Base-by-base conservation (phyloP, 2,329 filamentous ascomycete genomes). In the Talaromyces rugulosus region DNA sequence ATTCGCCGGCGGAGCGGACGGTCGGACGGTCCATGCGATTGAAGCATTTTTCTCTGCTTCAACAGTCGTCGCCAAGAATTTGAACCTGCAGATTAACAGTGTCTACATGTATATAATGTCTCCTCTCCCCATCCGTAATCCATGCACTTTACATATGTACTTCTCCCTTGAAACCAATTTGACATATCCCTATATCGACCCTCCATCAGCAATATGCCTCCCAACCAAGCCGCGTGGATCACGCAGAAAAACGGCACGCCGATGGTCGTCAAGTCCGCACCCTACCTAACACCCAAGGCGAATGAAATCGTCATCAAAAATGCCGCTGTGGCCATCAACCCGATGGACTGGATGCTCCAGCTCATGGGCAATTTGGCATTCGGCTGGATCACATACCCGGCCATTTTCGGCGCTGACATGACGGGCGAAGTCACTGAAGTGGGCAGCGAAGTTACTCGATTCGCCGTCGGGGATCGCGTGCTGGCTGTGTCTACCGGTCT, bases 261-360 rank as follows among this genome's bases (percentile, higher is more conserved):
- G 5, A 62, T 71, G 11, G 59, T 65, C 23, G 63, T 71, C 33
- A 58, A 55, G 33, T 42, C 56, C 28, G 60, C 63, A 4, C 55
- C 66, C 3, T 62, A 65, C 27, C 62, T 67, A 5, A 60, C 58
- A 14, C 67, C 67, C 11, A 60, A 56, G 7, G 44, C 57, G 8
- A 64, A 60, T n/a, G 60, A 70, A 44, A 55, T 69, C 16, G 44
- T 69, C 14, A 62, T 70, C 58, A 64, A 61, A 44, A 68, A 66
- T 61, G 47, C 58, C 23, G 68, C 68, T 6, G 60, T 69, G n/a
- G 66, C 68, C 7, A 66, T 70, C 56, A 69, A 69, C 42, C 68
- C 68, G 3, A 56, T 70, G 7, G 78, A 81, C 63, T 72, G 67
- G 58, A 67, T 68, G 9, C 70, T 76, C 18, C 71, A 76, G 42